Base-by-base conservation (phyloP, 495 filamentous ascomycete species). In the Chaetomium cochliodes region DNA sequence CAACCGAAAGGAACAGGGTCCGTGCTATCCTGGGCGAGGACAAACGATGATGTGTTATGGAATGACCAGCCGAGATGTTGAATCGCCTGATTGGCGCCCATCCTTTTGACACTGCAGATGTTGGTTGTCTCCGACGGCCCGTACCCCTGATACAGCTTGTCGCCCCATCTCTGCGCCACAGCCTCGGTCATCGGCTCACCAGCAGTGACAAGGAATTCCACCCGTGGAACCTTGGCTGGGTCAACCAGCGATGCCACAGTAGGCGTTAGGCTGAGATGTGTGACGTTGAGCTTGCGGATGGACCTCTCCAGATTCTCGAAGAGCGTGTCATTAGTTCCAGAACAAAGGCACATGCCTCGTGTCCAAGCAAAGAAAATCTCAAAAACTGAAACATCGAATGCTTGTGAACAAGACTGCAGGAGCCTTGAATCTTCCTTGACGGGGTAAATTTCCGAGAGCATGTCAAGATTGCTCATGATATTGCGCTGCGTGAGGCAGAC, bases 301-400 rank as follows among this genome's bases (percentile, higher is more conserved):
- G 83, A 72, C 2, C 70, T 67, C 70, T 88, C 86, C 2, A 92
- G 75, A 66, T 91, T 84, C n/a, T 77, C 77, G 58, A 88, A 87
- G 1, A 92, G 71, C 6, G 80, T 76, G 63, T 90, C 86, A 55
- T 89, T 89, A 5, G 82, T 81, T 12, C 82, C 86, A 6, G 88
- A 85, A 70, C 87, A 92, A 25, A 93, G 77, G 64, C 85, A 86
- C 75, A 91, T 87, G n/a, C 88, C 89, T 41, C 79, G 79, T 25
- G 81, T 81, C 90, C 88, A 92, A 12, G 90, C 74, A 64, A 90
- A 92, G 69, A 93, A 91, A 18, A 92, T 88, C 65, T 92, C 91
- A 66, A 92, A 91, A 1, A 93, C 87, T 2, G 88, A 91, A 20
- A 91, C 86, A 70, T 91, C 87, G 69, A 91, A 93, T 18, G 85